Evolutionary conservation across 2,329 filamentous ascomycete species (phyloP).

Genomic region (Trichoderma sp.): DNA sequence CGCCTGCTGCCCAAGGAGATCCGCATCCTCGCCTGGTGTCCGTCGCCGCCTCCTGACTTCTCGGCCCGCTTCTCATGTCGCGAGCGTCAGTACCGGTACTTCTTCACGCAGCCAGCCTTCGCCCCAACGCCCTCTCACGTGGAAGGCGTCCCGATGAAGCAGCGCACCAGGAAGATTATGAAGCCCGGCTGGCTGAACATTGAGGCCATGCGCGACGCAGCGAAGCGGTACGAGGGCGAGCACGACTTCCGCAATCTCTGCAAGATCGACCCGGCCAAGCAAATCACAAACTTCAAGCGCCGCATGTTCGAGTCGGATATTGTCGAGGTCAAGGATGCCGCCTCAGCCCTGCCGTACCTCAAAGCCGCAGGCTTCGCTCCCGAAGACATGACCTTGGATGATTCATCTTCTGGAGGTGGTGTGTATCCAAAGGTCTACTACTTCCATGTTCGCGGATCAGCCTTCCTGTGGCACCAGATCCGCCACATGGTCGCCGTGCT

Average conservation of each 20-base stretch:
- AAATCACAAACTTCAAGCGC: constrained; percentile 78
- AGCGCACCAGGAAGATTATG: constrained; percentile 17
- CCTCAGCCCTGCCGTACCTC: constrained; percentile 56
- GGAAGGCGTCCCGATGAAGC: constrained; percentile 21
- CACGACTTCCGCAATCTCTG: constrained; percentile 98
- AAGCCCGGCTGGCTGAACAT: constrained; percentile 83
- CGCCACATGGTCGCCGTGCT: constrained; percentile 88
- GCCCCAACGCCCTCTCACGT: constrained; percentile 50
- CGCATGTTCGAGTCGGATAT: constrained; percentile 79
- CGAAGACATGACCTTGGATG: constrained; percentile 18
- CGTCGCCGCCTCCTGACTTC: constrained; percentile 72
- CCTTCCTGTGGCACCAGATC: constrained; percentile 98
- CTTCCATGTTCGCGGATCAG: constrained; percentile 84
- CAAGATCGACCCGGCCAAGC: constrained; percentile 86
- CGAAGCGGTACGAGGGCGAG: constrained; percentile 72
- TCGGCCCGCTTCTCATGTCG: constrained; percentile 90
- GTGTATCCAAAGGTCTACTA: constrained; percentile 69
- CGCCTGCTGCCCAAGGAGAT: constrained; percentile 86
- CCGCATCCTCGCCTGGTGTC: constrained; percentile 88
- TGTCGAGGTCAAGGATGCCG: constrained; percentile 59
- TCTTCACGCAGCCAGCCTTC: constrained; percentile 93
- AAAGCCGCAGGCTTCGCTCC: constrained; percentile 35
- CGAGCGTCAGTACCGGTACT: constrained; percentile 90
- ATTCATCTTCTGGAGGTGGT: constrained; percentile 17
- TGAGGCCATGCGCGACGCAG: constrained; percentile 78